Evolutionary conservation across 768 basidiomycete species (phyloP).

Genomic region (Mycena floridula): DNA sequence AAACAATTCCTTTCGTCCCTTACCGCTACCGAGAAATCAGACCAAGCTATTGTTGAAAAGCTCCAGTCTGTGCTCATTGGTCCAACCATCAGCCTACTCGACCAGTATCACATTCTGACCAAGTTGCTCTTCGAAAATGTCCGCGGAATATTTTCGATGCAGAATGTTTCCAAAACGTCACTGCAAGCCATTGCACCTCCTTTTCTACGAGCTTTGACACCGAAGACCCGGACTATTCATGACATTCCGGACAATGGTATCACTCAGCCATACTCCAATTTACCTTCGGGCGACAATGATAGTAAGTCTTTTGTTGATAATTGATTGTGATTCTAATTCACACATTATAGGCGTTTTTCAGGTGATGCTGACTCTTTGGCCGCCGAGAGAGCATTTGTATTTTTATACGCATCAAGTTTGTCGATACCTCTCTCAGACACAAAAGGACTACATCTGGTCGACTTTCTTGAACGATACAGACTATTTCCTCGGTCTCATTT

Average conservation of each 20-base stretch:
- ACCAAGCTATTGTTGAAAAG: constrained; percentile 8
- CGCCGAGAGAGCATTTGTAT: constrained; percentile 8
- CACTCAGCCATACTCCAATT: constrained; percentile 11
- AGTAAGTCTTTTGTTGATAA: no score
- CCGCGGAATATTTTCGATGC: constrained; percentile 11
- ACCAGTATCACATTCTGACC: constrained; percentile 11
- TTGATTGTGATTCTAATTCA: no score
- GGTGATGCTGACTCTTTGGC: constrained; percentile 7
- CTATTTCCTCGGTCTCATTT: constrained; percentile 2
- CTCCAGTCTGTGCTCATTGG: constrained; percentile 7
- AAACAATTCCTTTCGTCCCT: constrained; percentile 8
- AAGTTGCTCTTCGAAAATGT: constrained; percentile 9
- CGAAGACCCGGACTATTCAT: constrained; percentile 7
- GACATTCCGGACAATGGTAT: constrained; percentile 9
- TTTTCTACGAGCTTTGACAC: constrained; percentile 10
- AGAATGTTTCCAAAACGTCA: constrained; percentile 8
- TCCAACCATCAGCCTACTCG: not conserved
- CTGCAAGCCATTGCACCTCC: constrained; percentile 4
- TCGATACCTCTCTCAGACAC: constrained; percentile 3
- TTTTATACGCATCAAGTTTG: constrained; percentile 5
- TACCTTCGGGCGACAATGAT: constrained; percentile 11
- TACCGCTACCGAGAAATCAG: constrained; percentile 7
- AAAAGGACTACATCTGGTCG: constrained; percentile 9
- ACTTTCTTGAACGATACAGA: constrained; percentile 8
- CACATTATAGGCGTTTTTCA: constrained; percentile 11